Base-by-base conservation (phyloP, 2,329 filamentous ascomycete genomes). In the Ophiocordyceps polyrhachis-furcata region DNA sequence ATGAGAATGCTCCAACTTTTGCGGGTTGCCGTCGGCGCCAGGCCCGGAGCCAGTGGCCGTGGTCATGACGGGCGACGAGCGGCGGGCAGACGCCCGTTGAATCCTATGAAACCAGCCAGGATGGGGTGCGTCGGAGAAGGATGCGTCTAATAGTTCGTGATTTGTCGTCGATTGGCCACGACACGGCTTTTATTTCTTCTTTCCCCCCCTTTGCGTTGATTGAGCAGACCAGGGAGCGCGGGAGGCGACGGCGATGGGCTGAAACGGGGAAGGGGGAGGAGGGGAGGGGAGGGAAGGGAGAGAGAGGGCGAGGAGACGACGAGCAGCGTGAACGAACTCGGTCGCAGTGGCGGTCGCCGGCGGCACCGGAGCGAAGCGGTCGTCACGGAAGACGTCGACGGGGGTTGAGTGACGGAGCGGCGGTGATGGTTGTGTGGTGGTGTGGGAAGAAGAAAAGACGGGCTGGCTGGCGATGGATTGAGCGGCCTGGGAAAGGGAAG, bases 1-100 rank as follows among this genome's bases (percentile, higher is more conserved):
- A 59, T 89, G 86, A 20, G 79, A 81, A 46, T 58, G 48, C 42
- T 50, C 46, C 25, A 48, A 35, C 44, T 53, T 53, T 28, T 45
- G 43, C 9, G 41, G 29, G 13, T 46, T 45, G 45, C 48, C 49
- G 44, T 55, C 52, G 23, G 56, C 50, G 43, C 53, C 52, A 42
- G 50, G 48, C 42, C 59, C 58, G 46, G 35, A 38, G 35, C 17
- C 35, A 38, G 17, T 38, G 35, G 35, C 35, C 35, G 35, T 19
- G 35, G 35, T 38, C 35, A 38, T 38, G 35, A 38, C 35, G 35
- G 35, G 35, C 35, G 35, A 38, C 35, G 19, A 38, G n/a, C 35
- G 17, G 35, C 35, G 35, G 35, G 35, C 35, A 38, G 35, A 19
- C 35, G 35, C 35, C 35, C 35, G 35, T 38, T 38, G 35, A 38